Percentiles rank a stretch among this genome's conserved stretches.
phyloP scores from a whole-genome alignment of 1,139 yeast genomes.

The Insectozyma bohioensis region DNA sequence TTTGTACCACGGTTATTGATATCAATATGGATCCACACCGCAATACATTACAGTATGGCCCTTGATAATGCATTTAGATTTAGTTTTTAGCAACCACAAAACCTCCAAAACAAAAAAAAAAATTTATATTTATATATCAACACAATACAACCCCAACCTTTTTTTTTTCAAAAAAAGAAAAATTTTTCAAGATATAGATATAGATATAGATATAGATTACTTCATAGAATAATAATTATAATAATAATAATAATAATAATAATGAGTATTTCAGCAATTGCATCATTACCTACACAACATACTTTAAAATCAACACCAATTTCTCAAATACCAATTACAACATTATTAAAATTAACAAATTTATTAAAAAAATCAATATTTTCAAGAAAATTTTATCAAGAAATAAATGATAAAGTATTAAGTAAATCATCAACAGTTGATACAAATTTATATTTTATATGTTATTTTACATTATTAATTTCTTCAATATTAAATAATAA shows the following conservation, averaged over 20 bases:
- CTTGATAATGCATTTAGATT: too few relatives aligned
- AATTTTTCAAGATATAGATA: too few relatives aligned
- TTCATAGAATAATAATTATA: not conserved
- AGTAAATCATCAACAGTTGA: constrained; percentile 38
- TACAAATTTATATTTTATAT: constrained; percentile 41
- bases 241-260: not conserved
- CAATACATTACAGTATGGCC: too few relatives aligned
- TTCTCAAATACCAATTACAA: constrained; percentile 16
- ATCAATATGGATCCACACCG: too few relatives aligned
- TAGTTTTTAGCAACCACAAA: too few relatives aligned
- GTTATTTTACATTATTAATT: constrained; percentile 42
- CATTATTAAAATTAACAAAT: constrained; percentile 22
- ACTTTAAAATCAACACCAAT: constrained; percentile 2
- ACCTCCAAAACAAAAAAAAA: not conserved
- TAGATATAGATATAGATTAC: too few relatives aligned
- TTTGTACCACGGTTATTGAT: too few relatives aligned
- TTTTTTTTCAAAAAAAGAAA: too few relatives aligned
- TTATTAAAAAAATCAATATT: constrained; percentile 26
- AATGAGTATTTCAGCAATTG: constrained; percentile 7
- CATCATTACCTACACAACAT: constrained; percentile 3
- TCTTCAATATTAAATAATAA: constrained; percentile 44
- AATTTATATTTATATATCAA: not conserved
- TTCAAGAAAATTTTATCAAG: constrained; percentile 42
- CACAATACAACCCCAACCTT: too few relatives aligned
- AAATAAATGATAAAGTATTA: constrained; percentile 42